Evolutionary conservation across 179 eudicot genomes (phyloP), one percentile per base, ranked within the genome.

Genomic region (Camellia oleifera): DNA sequence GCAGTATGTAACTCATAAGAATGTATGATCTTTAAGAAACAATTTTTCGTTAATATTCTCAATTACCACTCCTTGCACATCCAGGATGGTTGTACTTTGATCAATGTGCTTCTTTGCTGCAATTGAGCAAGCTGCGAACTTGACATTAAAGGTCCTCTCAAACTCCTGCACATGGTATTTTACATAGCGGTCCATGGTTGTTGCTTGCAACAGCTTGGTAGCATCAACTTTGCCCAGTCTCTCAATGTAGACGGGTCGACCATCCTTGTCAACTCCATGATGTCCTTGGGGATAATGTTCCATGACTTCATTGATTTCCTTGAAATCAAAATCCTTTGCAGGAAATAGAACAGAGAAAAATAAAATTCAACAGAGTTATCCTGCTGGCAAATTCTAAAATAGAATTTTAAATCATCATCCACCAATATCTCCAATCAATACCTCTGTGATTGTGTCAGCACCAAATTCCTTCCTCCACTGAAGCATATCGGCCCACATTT

Each of bases 11-110:
- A 48, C 57, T 48, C 15, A 5, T 8, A 77, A 65, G 72, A 26
- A 54, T 45, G 13, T 26, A 54, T 52, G 68, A 23, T 13, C 67
- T 69, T 72, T 5, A 7, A 72, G 32, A 69, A 45, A 23, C 44
- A 15, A 32, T 23, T 75, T 70, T 63, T 45, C 48, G 48, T 80
- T 23, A 77, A 18, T 52, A 61, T 88, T 72, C 54, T 45, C 56
- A 81, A 93, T 56, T 87, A 94, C 98, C 95, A 94, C 93, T 88
- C 98, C 98, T 86, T 91, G 95, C 77, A 93, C 98, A 84, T 94
- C 98, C 84, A 93, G 86, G 77, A 94, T 90, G 78, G 96, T 89
- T 65, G 97, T 94, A 83, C 98, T 94, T 71, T 92, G 95, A 85
- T 94, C 94, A 32, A 94, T 91, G 78, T 90, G 97, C 78, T 79